Percentiles rank a stretch among this genome's conserved stretches.
Evolutionary conservation across 2,329 filamentous ascomycete genomes (phyloP).

Genomic region (Aspergillus terreus): DNA sequence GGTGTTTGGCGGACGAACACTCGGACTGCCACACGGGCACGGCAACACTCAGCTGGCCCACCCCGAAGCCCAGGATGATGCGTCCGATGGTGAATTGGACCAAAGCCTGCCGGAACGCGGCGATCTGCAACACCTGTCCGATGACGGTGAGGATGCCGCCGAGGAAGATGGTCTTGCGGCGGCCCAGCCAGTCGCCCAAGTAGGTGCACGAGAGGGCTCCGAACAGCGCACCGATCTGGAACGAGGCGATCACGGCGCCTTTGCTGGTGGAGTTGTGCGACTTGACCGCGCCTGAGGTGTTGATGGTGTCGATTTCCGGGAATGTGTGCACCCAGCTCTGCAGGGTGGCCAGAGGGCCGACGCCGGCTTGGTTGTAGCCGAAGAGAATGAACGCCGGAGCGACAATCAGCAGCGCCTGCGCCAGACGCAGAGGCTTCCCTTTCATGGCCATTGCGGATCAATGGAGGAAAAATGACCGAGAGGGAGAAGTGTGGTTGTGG

Average conservation of each 20-base stretch:
- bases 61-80: slow-evolving; percentile 47
- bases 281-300: slow-evolving; percentile 18
- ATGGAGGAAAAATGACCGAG: too few relatives aligned
- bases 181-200: slow-evolving; percentile 47
- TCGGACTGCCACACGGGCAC: slow-evolving; percentile 50
- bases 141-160: slow-evolving; percentile 32
- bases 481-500: neutral
- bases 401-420: slow-evolving; percentile 20
- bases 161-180: slow-evolving; percentile 45
- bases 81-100: slow-evolving; percentile 47
- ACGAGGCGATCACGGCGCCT: slow-evolving; percentile 23
- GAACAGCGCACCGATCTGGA: slow-evolving; percentile 19
- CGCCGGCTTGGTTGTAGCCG: slow-evolving; percentile 25
- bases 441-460: neutral
- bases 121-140: slow-evolving; percentile 38
- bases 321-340: slow-evolving; percentile 44
- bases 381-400: slow-evolving; percentile 23
- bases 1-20: slow-evolving; percentile 45
- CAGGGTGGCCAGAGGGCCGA: slow-evolving; percentile 20
- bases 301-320: slow-evolving; percentile 51
- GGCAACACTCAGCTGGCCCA: slow-evolving; percentile 46
- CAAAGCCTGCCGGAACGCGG: slow-evolving; percentile 35
- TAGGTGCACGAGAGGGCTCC: slow-evolving; percentile 17
- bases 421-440: slow-evolving; percentile 12
- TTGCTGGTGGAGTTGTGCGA: slow-evolving; percentile 22